phyloP scores from a whole-genome alignment of 1,284 basidiomycete species.

The Heterobasidion irregulare region DNA sequence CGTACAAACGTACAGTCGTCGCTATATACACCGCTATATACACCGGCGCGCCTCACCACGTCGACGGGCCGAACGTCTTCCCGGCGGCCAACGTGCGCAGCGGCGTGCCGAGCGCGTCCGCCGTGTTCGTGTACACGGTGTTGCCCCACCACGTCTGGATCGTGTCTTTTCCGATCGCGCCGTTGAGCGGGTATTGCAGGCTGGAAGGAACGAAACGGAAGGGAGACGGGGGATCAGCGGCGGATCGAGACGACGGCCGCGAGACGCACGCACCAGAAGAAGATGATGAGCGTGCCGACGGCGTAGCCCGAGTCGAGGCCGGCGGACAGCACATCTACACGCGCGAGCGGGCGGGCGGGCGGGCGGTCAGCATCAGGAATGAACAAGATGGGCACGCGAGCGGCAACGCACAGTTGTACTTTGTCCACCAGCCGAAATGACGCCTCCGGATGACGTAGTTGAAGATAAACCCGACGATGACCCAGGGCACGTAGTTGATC shows the following conservation, averaged over 20 bases:
- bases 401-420: conserved; percentile 30
- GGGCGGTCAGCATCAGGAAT: neutral
- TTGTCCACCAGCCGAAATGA: conserved; percentile 41
- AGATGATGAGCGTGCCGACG: conserved; percentile 35
- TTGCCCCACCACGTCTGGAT: conserved; percentile 62
- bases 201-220: neutral
- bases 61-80: conserved; percentile 46
- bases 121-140: conserved; percentile 50
- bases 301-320: conserved; percentile 58
- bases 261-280: neutral
- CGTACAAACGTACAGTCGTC: too few species aligned
- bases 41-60: conserved; percentile 28
- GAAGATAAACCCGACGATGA: conserved; percentile 36
- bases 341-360: neutral
- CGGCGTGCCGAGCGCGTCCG: conserved; percentile 51
- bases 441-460: conserved; percentile 38
- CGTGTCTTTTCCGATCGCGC: neutral
- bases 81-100: conserved; percentile 33
- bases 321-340: conserved; percentile 45
- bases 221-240: neutral
- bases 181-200: conserved; percentile 1
- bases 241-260: too few species aligned
- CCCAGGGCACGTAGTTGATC: conserved; percentile 34
- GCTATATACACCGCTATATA: too few species aligned
- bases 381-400: neutral